Conservation (phyloP, 2,329 filamentous ascomycete genomes). For the Aspergillus arachidicola region DNA sequence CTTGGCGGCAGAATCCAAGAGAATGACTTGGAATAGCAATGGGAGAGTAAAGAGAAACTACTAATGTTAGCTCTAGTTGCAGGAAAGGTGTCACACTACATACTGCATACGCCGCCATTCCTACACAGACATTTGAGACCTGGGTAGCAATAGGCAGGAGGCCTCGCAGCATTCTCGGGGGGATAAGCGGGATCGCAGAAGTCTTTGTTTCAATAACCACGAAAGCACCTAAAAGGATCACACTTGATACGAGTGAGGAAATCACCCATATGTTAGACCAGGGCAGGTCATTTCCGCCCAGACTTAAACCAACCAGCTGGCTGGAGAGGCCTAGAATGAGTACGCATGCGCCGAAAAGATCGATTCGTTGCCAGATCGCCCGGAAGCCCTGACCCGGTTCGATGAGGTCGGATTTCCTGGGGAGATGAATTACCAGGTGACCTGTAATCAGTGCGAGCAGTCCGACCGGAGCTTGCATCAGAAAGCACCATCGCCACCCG, state of each 20-base stretch:
- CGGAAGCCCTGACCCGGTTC: constrained; percentile 30
- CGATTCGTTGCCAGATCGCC: constrained; percentile 57
- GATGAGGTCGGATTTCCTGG: constrained; percentile 27
- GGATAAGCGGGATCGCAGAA: constrained; percentile 48
- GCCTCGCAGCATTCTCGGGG: constrained; percentile 57
- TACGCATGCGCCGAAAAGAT: constrained; percentile 60
- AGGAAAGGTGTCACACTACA: constrained; percentile 28
- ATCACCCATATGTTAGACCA: constrained; percentile 49
- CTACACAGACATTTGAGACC: constrained; percentile 62
- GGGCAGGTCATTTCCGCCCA: constrained; percentile 50
- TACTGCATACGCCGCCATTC: constrained; percentile 65
- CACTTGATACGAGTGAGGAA: constrained; percentile 39
- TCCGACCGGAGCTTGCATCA: constrained; percentile 64
- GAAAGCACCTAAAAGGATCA: constrained; percentile 42
- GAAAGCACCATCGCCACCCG: constrained; percentile 56
- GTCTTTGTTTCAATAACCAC: constrained; percentile 45
- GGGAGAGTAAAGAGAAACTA: constrained; percentile 53
- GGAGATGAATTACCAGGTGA: constrained; percentile 54
- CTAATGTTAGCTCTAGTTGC: neutral
- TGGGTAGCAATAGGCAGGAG: constrained; percentile 58
- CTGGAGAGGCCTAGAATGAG: constrained; percentile 61
- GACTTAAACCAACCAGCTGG: constrained; percentile 51
- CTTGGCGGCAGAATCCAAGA: constrained; percentile 47
- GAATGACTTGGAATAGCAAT: constrained; percentile 47
- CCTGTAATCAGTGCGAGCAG: constrained; percentile 58